Percentiles rank a stretch among this genome's conserved stretches.
These are phyloP conservation scores for Akanthomyces lecanii DNA, from an alignment of 2,329 filamentous ascomycete genomes.

Conservation along the genomic window DNA sequence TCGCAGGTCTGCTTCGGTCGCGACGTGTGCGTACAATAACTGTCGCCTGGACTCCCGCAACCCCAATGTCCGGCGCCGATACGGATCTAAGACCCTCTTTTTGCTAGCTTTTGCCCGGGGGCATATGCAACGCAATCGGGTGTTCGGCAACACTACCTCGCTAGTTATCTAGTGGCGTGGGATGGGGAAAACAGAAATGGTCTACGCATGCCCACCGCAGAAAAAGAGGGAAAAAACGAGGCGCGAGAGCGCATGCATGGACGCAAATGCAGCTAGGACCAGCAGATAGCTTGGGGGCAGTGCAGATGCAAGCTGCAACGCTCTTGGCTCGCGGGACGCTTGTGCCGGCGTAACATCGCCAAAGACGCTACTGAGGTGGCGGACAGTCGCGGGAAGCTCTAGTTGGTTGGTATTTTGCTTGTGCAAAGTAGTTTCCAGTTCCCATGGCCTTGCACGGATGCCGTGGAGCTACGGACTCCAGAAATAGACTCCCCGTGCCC, in stretches of 20 bases:
- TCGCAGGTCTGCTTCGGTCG: not conserved
- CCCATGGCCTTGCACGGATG: not conserved
- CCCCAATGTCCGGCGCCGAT: not conserved
- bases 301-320: not conserved
- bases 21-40: not conserved
- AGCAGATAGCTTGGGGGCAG: constrained; percentile 3
- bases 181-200: not conserved
- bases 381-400: not conserved
- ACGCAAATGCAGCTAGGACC: not conserved
- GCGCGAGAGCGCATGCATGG: not conserved
- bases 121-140: constrained; percentile 9
- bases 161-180: not conserved
- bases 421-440: not conserved
- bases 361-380: not conserved
- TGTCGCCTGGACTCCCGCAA: not conserved
- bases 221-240: not conserved
- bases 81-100: constrained; percentile 12
- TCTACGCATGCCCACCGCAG: not conserved
- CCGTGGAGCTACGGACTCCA: not conserved
- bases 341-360: constrained; percentile 13
- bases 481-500: not conserved
- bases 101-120: not conserved
- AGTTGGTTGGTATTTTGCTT: not conserved
- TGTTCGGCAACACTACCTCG: constrained; percentile 5
- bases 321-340: not conserved